These are phyloP conservation scores for Aristolochia fimbriata DNA, from an alignment of 164 flowering plant species.

Conservation along the genomic window DNA sequence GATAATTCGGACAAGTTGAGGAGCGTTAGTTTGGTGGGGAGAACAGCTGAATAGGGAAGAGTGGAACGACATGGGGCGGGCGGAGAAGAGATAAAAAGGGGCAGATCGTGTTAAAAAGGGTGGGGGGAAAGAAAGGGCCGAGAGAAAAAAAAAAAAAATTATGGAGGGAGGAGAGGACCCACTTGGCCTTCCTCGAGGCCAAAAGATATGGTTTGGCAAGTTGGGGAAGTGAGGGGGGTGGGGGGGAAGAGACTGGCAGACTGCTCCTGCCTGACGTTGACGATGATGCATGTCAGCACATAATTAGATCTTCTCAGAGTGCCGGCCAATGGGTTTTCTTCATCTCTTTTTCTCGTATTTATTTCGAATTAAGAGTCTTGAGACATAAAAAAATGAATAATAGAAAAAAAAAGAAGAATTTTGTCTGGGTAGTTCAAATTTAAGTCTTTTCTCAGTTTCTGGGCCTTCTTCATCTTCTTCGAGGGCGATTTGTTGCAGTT, in stretches of 20 bases:
- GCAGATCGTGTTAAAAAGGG: neutral
- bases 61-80: slow-evolving; percentile 10
- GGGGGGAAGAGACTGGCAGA: too few species aligned
- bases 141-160: neutral
- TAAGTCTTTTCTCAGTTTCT: too few species aligned
- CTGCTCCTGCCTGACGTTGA: slow-evolving; percentile 13
- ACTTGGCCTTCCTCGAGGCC: slow-evolving; percentile 7
- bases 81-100: slow-evolving; percentile 16
- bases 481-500: too few species aligned
- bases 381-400: too few species aligned
- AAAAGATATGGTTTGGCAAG: slow-evolving; percentile 17
- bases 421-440: too few species aligned
- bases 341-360: too few species aligned
- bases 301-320: too few species aligned
- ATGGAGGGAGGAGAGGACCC: slow-evolving; percentile 5
- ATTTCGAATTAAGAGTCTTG: too few species aligned
- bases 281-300: slow-evolving; percentile 13
- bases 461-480: too few species aligned
- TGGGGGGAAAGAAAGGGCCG: neutral
- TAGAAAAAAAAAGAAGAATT: too few species aligned
- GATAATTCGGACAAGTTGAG: neutral
- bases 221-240: slow-evolving; percentile 10
- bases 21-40: slow-evolving; percentile 2
- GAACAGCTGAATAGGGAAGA: neutral
- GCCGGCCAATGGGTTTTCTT: too few species aligned